Percentiles rank a stretch among this genome's conserved stretches.
These are phyloP conservation scores for Ostreobium quekettii DNA, from an alignment of 139 green algal genomes.

Conservation along the genomic window DNA sequence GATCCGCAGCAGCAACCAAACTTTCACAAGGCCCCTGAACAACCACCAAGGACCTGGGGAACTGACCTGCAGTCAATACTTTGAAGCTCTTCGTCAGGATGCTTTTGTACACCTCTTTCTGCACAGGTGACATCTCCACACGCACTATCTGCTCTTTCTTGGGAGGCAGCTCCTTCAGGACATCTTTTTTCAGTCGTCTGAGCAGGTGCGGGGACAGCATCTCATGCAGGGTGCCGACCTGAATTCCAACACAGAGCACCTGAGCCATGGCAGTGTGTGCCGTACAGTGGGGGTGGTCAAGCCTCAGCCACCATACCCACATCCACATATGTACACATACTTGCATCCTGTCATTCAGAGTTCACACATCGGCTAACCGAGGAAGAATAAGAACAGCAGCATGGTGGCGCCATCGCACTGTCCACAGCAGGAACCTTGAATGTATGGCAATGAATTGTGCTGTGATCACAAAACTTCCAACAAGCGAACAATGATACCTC, in stretches of 20 bases:
- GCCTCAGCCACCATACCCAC: neutral
- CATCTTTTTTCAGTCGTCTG: slow-evolving; percentile 68
- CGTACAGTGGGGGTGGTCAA: neutral
- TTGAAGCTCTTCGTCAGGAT: slow-evolving; percentile 41
- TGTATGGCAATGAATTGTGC: too few relatives aligned
- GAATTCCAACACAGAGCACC: slow-evolving; percentile 1
- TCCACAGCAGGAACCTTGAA: too few relatives aligned
- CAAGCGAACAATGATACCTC: too few relatives aligned
- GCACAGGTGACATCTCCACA: slow-evolving; percentile 47
- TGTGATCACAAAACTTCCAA: too few relatives aligned
- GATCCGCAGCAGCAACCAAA: too few relatives aligned
- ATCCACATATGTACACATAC: too few relatives aligned
- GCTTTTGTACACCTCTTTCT: slow-evolving; percentile 43
- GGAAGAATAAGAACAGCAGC: too few relatives aligned
- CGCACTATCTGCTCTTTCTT: slow-evolving; percentile 75
- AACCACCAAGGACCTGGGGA: too few relatives aligned
- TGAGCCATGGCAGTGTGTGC: neutral
- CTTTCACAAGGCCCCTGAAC: too few relatives aligned
- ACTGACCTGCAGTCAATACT: slow-evolving; percentile 20
- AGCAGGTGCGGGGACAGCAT: slow-evolving; percentile 60
- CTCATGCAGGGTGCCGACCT: slow-evolving; percentile 53
- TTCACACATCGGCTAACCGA: too few relatives aligned
- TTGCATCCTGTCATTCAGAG: too few relatives aligned
- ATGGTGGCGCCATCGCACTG: too few relatives aligned
- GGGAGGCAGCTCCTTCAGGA: slow-evolving; percentile 66